Base-by-base conservation (phyloP, 305 asterid species). In the Fraxinus floribunda region DNA sequence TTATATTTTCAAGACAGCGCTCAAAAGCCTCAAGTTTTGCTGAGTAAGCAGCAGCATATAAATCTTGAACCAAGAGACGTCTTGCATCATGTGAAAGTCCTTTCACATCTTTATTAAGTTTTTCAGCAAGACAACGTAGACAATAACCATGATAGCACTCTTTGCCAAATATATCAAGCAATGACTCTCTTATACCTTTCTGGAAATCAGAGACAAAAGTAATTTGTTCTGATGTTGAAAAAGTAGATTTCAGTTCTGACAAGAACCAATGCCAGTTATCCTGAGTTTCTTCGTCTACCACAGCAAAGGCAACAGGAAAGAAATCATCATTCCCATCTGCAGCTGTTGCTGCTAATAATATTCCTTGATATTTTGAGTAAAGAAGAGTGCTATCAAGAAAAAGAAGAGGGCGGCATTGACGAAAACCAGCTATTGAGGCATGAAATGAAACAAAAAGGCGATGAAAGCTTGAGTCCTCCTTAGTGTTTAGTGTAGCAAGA, bases 81-180 rank as follows among this genome's bases (percentile, higher is more conserved):
- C 99, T 94, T 10, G 99, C 99, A 88, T 96, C 99, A 80, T 95
- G 99, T 70, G 99, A 95, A 87, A 93, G 97, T 24, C 98, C 99
- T 88, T 91, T 91, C 32, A 96, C 88, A 84, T 94, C 99, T 84
- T 90, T 93, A 83, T 94, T 94, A 55, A 96, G 97, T 88, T 94
- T 93, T 89, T 96, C 98, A n/a, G 97, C 97, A 11, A 96, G 95
- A 85, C 91, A 91, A 26, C 98, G 95, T 15, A 96, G 90, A 87
- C 99, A 94, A 86, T 91, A 94, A 82, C 95, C 98, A 75, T 96
- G 97, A 84, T 91, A 86, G 89, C 97, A 92, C 77, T 92, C 95
- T 85, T 92, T 86, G 64, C 98, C 97, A 86, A 96, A 96, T 78
- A 94, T 86, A 74, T 93, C 91, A 38, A 76, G 77, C 87, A 96